These are phyloP conservation scores for Bondarzewia mesenterica DNA, from an alignment of 1,284 basidiomycete genomes.

Conservation along the genomic window DNA sequence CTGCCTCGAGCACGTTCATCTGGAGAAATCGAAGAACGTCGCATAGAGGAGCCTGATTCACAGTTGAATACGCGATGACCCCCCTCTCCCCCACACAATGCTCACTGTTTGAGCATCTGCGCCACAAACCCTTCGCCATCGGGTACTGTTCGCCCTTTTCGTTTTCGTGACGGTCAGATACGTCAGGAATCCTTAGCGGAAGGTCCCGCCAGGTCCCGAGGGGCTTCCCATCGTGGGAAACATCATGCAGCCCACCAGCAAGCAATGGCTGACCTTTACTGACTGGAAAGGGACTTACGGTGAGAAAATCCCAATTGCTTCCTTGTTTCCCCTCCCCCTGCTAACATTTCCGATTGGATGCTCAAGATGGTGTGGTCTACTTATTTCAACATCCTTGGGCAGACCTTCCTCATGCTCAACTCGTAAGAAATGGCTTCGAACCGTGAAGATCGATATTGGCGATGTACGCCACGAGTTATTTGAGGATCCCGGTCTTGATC, in stretches of 20 bases:
- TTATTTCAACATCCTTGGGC: conserved; percentile 14
- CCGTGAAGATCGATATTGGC: no score
- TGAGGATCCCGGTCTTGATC: no score
- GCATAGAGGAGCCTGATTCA: no score
- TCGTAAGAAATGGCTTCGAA: conserved; percentile 13
- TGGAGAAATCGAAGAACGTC: no score
- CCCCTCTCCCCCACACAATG: no score
- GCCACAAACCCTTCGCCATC: not conserved
- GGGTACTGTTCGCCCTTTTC: not conserved
- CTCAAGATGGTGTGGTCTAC: conserved; percentile 18
- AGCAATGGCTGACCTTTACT: conserved; percentile 10
- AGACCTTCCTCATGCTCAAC: conserved; percentile 16
- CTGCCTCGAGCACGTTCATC: no score
- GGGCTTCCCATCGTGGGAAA: conserved; percentile 9
- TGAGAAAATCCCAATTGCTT: not conserved
- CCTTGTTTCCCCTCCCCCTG: not conserved
- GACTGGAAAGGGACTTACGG: conserved; percentile 7
- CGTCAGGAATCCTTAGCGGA: conserved; percentile 1
- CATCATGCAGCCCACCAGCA: conserved; percentile 1
- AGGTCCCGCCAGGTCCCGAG: conserved; percentile 9
- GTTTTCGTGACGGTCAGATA: not conserved
- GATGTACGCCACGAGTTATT: no score
- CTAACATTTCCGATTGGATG: no score
- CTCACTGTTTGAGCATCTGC: no score
- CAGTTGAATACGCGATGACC: no score